Percentiles rank a stretch among this genome's conserved stretches.
phyloP scores from a whole-genome alignment of 306 rosid genomes.

The Nissolia schottii region DNA sequence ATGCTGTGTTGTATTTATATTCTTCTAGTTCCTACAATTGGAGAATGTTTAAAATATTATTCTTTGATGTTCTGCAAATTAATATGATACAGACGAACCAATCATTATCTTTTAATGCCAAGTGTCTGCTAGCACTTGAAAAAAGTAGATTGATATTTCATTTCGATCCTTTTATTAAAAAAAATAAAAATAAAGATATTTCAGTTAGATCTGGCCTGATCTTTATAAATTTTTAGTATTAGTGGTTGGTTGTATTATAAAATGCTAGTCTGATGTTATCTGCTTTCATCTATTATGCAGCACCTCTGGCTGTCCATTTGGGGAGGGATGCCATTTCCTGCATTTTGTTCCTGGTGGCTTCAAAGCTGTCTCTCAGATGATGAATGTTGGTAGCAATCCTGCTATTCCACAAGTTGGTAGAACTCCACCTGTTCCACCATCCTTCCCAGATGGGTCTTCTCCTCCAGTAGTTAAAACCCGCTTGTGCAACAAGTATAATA shows the following conservation, averaged over 20 bases:
- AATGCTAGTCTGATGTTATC: slow-evolving; percentile 14
- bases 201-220: background rate
- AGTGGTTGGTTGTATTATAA: background rate
- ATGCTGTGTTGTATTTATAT: background rate
- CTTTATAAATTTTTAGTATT: background rate
- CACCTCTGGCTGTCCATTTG: slow-evolving; percentile 95
- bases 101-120: background rate
- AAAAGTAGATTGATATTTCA: background rate
- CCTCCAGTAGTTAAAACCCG: slow-evolving; percentile 78
- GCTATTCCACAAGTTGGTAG: slow-evolving; percentile 45
- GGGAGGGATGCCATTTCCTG: slow-evolving; percentile 82
- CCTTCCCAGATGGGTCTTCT: slow-evolving; percentile 70
- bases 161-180: too few relatives aligned
- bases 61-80: too few relatives aligned
- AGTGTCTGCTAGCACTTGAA: background rate
- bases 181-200: too few relatives aligned
- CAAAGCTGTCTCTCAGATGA: slow-evolving; percentile 70
- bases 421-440: slow-evolving; percentile 47
- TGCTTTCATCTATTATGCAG: slow-evolving; percentile 42
- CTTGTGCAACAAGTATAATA: slow-evolving; percentile 71
- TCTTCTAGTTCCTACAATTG: background rate
- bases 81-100: too few relatives aligned
- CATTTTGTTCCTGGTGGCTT: slow-evolving; percentile 88
- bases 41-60: too few relatives aligned
- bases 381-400: slow-evolving; percentile 48